phyloP scores from a whole-genome alignment of 768 basidiomycete species.

The Coprinellus aureogranulatus region DNA sequence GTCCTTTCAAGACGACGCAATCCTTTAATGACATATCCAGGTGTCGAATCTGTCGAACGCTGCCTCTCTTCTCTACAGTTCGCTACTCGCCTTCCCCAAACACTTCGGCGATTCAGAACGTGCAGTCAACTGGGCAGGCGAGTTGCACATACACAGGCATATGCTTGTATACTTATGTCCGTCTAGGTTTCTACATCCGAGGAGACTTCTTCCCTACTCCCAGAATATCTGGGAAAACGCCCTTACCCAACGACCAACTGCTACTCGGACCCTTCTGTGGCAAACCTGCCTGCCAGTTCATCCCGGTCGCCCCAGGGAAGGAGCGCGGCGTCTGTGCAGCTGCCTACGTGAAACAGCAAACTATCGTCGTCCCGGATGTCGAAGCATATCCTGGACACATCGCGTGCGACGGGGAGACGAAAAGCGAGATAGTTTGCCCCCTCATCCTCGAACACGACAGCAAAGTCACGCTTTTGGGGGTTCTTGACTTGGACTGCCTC shows the following conservation, averaged over 20 bases:
- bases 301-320: conserved; percentile 52
- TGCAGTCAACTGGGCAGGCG: conserved; percentile 93
- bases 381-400: conserved; percentile 88
- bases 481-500: conserved; percentile 86
- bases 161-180: not conserved
- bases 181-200: conserved; percentile 81
- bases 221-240: conserved; percentile 18
- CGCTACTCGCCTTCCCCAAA: conserved; percentile 63
- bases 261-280: conserved; percentile 86
- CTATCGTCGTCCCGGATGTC: conserved; percentile 75
- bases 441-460: conserved; percentile 43
- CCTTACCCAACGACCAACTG: conserved; percentile 34
- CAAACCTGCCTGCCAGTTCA: conserved; percentile 87
- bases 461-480: conserved; percentile 44
- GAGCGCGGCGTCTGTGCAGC: conserved; percentile 85
- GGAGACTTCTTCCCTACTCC: conserved; percentile 59
- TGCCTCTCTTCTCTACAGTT: conserved; percentile 75
- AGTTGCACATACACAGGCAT: conserved; percentile 28
- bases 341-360: conserved; percentile 55
- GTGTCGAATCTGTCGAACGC: conserved; percentile 87
- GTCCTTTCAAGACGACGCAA: not conserved
- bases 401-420: conserved; percentile 88
- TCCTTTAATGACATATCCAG: conserved; percentile 33
- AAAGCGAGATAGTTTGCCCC: conserved; percentile 88
- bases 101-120: conserved; percentile 63